These are phyloP conservation scores for Trichosanthes cucumerina DNA, from an alignment of 306 rosid species.

Conservation along the genomic window DNA sequence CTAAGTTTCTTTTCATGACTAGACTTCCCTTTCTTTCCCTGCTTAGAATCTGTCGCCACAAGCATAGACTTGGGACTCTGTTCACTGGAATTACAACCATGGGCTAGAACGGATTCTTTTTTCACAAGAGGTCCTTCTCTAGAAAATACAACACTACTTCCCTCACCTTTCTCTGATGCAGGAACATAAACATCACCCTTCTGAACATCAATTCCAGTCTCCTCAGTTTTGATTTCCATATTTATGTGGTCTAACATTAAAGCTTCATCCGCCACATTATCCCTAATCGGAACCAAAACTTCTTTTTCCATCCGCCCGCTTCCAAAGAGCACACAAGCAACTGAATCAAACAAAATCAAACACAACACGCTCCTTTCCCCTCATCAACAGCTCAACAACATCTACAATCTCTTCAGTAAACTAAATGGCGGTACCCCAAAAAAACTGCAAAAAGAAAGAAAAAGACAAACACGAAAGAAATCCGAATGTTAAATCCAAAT, in stretches of 20 bases:
- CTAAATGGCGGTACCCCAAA: not conserved
- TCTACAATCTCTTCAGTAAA: not conserved
- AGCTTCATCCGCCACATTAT: conserved; percentile 16
- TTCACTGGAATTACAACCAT: conserved; percentile 32
- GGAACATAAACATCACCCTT: conserved; percentile 23
- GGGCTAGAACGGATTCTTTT: conserved; percentile 30
- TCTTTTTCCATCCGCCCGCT: not conserved
- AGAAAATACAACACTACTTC: conserved; percentile 42
- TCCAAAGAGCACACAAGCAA: conserved; percentile 9
- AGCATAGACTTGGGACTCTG: conserved; percentile 41
- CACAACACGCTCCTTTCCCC: not conserved
- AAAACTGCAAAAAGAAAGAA: not conserved
- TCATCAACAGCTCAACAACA: conserved; percentile 1
- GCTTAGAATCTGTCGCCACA: conserved; percentile 22
- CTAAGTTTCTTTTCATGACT: conserved; percentile 52
- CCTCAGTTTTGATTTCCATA: conserved; percentile 38
- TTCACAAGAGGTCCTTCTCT: conserved; percentile 41
- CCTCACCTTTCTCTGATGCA: conserved; percentile 41
- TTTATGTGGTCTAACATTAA: conserved; percentile 13
- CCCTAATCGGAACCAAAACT: conserved; percentile 1
- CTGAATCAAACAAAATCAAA: not conserved
- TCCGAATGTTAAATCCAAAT: not conserved
- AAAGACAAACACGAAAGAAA: not conserved
- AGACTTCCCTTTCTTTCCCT: conserved; percentile 31
- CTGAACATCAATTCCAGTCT: conserved; percentile 22